A percentile compares a stretch with the other conserved stretches of the same genome.
phyloP scores from a whole-genome alignment of 345 rosid species.

The Passiflora organensis region DNA sequence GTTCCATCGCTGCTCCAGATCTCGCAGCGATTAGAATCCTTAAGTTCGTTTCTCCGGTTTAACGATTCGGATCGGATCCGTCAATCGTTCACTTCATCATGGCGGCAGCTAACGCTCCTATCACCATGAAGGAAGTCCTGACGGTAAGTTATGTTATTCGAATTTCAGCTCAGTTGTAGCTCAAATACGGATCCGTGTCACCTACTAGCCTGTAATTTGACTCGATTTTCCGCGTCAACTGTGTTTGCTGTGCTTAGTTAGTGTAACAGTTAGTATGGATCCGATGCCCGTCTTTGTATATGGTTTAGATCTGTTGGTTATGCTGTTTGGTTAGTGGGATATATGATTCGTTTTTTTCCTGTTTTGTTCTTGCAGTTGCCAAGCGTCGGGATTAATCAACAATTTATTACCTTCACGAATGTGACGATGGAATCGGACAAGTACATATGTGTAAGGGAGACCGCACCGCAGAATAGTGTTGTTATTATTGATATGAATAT shows the following conservation, averaged over 20 bases:
- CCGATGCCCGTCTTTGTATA: neutral
- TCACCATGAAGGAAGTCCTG: conserved; percentile 86
- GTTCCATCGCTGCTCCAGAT: conserved; percentile 16
- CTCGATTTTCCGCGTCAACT: neutral
- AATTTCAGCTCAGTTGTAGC: neutral
- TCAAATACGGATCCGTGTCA: conserved; percentile 3
- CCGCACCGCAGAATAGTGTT: conserved; percentile 74
- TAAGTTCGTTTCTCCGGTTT: conserved; percentile 34
- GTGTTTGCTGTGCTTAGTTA: neutral
- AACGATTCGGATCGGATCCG: conserved; percentile 21
- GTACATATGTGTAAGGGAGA: conserved; percentile 83
- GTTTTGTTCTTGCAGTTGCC: no score
- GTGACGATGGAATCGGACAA: conserved; percentile 88
- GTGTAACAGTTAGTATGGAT: neutral
- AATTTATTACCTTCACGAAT: conserved; percentile 71
- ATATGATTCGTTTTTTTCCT: conserved; percentile 14
- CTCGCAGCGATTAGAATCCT: conserved; percentile 16
- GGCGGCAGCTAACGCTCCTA: conserved; percentile 92
- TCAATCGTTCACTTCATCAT: conserved; percentile 47
- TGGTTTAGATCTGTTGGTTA: conserved; percentile 9
- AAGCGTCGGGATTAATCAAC: conserved; percentile 65
- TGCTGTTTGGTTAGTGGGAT: neutral
- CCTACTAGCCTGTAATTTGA: neutral
- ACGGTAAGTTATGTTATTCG: conserved; percentile 34
- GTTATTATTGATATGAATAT: conserved; percentile 79